These are phyloP conservation scores for Epithemia pelagica DNA, from an alignment of 108 stramenopile species.

Conservation along the genomic window DNA sequence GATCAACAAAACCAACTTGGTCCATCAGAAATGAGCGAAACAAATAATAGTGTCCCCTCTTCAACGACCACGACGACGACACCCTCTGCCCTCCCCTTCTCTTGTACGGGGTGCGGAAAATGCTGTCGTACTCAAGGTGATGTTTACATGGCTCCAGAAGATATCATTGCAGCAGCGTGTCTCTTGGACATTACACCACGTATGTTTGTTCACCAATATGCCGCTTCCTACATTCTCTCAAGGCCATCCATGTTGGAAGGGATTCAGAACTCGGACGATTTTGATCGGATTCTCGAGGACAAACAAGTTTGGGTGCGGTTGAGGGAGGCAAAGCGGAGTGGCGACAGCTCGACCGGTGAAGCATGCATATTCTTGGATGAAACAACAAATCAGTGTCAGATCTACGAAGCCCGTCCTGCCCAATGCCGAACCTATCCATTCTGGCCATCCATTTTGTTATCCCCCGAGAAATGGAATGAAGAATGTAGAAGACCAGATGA, in stretches of 20 bases:
- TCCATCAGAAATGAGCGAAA: neutral
- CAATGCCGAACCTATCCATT: constrained; percentile 63
- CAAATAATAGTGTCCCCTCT: neutral
- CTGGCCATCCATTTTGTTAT: constrained; percentile 43
- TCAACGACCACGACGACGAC: neutral
- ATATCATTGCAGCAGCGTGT: constrained; percentile 12
- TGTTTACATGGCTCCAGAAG: constrained; percentile 52
- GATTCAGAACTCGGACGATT: neutral
- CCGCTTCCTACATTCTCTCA: neutral
- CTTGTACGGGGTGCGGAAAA: constrained; percentile 57
- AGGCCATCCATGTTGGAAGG: neutral
- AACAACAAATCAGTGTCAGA: constrained; percentile 29
- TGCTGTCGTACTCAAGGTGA: constrained; percentile 58
- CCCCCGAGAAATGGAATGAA: constrained; percentile 30
- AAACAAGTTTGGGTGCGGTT: neutral
- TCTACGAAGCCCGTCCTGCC: constrained; percentile 45
- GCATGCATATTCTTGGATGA: constrained; percentile 14
- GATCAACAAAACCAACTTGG: neutral
- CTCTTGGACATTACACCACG: neutral
- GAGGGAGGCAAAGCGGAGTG: constrained; percentile 7
- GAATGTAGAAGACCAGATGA: constrained; percentile 39
- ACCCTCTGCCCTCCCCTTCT: constrained; percentile 11
- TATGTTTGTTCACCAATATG: constrained; percentile 9
- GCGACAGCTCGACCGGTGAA: neutral
- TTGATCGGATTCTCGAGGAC: neutral